A percentile compares a stretch with the other conserved stretches of the same genome.
phyloP scores from a whole-genome alignment of 2,329 filamentous ascomycete genomes.

The Ophiocordyceps camponoti-leonardi region DNA sequence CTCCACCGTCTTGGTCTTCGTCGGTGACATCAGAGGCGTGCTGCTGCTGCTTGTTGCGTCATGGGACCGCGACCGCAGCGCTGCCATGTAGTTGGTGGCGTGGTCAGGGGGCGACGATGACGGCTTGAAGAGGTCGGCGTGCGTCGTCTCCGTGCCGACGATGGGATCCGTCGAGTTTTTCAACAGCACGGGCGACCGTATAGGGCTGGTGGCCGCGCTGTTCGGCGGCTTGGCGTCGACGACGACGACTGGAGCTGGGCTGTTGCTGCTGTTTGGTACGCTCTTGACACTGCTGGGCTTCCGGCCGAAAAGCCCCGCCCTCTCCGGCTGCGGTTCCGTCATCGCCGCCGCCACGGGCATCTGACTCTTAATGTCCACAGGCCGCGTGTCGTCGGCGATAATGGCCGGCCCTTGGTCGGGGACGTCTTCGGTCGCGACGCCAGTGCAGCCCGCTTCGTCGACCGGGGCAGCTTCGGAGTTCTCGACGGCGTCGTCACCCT shows the following conservation, averaged over 20 bases:
- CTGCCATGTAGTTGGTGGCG: slow-evolving; percentile 49
- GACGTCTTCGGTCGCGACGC: slow-evolving; percentile 24
- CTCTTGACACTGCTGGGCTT: slow-evolving; percentile 18
- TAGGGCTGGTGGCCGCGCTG: slow-evolving; percentile 10
- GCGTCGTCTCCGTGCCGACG: slow-evolving; percentile 48
- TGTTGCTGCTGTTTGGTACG: slow-evolving; percentile 12
- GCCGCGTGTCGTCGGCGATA: slow-evolving; percentile 20
- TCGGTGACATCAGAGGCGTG: slow-evolving; percentile 19
- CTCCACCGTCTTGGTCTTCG: slow-evolving; percentile 18
- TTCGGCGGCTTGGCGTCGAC: slow-evolving; percentile 24
- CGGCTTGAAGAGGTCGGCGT: slow-evolving; percentile 45
- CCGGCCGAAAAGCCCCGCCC: slow-evolving; percentile 31
- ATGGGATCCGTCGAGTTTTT: slow-evolving; percentile 41
- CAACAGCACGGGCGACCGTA: slow-evolving; percentile 16
- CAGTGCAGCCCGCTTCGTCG: slow-evolving; percentile 22
- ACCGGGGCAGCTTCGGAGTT: slow-evolving; percentile 6
- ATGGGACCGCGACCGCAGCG: slow-evolving; percentile 44
- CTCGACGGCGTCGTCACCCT: slow-evolving; percentile 31
- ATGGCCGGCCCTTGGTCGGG: slow-evolving; percentile 22
- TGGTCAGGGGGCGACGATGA: slow-evolving; percentile 38
- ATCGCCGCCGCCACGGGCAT: slow-evolving; percentile 28
- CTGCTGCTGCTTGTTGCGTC: slow-evolving; percentile 26
- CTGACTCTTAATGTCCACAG: slow-evolving; percentile 35
- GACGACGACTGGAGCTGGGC: slow-evolving; percentile 18
- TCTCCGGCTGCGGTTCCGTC: slow-evolving; percentile 17